Percentiles rank a stretch among this genome's conserved stretches.
These are phyloP conservation scores for Petrea volubilis DNA, from an alignment of 257 asterid species.

Conservation along the genomic window DNA sequence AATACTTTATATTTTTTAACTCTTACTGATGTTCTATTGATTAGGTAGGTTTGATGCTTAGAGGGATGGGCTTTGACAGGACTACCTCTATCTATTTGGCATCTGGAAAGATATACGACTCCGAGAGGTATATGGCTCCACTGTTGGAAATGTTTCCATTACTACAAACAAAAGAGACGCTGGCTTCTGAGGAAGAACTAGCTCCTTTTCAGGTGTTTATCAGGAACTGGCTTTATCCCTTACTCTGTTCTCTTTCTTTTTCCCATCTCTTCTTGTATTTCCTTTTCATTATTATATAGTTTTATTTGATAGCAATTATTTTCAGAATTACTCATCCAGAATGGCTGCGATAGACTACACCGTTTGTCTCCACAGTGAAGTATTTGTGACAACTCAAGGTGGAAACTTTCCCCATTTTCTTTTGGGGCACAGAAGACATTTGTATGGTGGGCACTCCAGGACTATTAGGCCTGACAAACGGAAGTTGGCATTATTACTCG, in stretches of 20 bases:
- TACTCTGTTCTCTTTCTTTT: slow-evolving; percentile 6
- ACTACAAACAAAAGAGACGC: slow-evolving; percentile 87
- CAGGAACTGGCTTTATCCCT: not conserved
- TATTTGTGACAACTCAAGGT: slow-evolving; percentile 97
- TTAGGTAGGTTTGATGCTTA: slow-evolving; percentile 97
- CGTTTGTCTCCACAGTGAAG: slow-evolving; percentile 98
- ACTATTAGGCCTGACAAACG: slow-evolving; percentile 93
- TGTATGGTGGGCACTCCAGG: slow-evolving; percentile 92
- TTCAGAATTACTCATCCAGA: slow-evolving; percentile 91
- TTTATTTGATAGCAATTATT: slow-evolving; percentile 43
- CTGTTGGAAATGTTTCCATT: slow-evolving; percentile 91
- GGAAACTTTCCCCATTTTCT: slow-evolving; percentile 98
- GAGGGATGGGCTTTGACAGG: slow-evolving; percentile 97
- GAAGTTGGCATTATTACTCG: slow-evolving; percentile 76
- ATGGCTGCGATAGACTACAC: slow-evolving; percentile 99
- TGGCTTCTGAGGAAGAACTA: slow-evolving; percentile 81
- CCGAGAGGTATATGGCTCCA: slow-evolving; percentile 95
- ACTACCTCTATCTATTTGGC: slow-evolving; percentile 89
- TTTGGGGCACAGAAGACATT: slow-evolving; percentile 91
- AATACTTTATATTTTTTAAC: slow-evolving; percentile 8
- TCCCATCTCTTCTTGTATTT: not conserved
- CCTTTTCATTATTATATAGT: slow-evolving; percentile 11
- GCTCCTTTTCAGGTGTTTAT: slow-evolving; percentile 84
- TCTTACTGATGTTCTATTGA: slow-evolving; percentile 29
- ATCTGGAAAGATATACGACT: slow-evolving; percentile 88